A percentile compares a stretch with the other conserved stretches of the same genome.
Evolutionary conservation across 352 stramenopile genomes (phyloP).

Genomic region (Globisporangium recalcitrans): DNA sequence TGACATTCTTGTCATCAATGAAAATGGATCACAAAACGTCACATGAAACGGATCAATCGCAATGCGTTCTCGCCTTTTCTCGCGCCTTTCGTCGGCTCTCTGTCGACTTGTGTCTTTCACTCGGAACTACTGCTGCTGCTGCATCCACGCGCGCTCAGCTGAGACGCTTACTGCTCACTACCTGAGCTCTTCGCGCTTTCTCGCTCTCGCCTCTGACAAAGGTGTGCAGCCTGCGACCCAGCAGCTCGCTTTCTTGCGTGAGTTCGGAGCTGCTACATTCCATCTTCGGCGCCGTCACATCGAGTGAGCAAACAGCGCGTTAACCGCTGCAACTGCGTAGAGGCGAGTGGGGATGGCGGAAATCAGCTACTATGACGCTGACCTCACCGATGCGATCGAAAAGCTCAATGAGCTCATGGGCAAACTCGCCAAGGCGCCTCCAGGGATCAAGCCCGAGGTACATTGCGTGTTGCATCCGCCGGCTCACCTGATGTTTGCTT

Average conservation of each 20-base stretch:
- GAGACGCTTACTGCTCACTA: neutral
- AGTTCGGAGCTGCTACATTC: neutral
- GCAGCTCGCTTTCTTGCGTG: neutral
- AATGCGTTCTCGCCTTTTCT: conserved; percentile 5
- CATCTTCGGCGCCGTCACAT: neutral
- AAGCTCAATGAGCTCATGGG: conserved; percentile 85
- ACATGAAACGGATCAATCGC: conserved; percentile 3
- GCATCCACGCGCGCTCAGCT: neutral
- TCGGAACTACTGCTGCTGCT: neutral
- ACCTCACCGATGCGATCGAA: conserved; percentile 75
- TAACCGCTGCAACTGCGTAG: neutral
- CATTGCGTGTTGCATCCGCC: conserved; percentile 1
- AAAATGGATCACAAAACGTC: conserved; percentile 9
- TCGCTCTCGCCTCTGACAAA: neutral
- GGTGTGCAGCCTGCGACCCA: neutral
- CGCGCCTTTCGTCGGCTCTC: neutral
- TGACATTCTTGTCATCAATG: neutral
- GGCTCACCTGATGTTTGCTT: neutral
- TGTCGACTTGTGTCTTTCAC: neutral
- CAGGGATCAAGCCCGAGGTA: conserved; percentile 64
- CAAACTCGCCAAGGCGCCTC: conserved; percentile 74
- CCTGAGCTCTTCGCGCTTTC: neutral
- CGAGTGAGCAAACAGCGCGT: neutral
- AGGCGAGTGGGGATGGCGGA: conserved; percentile 49
- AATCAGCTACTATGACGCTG: conserved; percentile 86